Conservation (phyloP, 768 basidiomycete genomes). For the Arthromyces matolae region DNA sequence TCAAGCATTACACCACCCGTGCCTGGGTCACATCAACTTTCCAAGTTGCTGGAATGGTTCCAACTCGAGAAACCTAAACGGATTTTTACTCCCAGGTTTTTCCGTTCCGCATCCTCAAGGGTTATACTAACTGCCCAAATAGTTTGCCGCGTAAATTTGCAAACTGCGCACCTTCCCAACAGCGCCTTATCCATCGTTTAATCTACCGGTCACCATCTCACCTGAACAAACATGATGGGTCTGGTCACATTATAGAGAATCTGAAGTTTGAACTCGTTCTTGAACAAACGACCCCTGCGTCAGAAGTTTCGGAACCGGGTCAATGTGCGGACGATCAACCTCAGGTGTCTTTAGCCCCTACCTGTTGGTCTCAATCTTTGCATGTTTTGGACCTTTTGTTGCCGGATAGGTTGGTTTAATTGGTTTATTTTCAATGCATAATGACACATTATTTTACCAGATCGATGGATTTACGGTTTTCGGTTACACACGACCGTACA, state of each 20-base stretch:
- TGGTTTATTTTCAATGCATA: neutral
- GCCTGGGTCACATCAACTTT: slow-evolving; percentile 35
- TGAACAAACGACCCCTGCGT: slow-evolving; percentile 5
- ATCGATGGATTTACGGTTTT: slow-evolving; percentile 56
- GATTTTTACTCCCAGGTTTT: slow-evolving; percentile 53
- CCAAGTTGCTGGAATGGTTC: slow-evolving; percentile 45
- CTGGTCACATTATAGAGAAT: slow-evolving; percentile 16
- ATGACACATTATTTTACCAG: slow-evolving; percentile 26
- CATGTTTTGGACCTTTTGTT: slow-evolving; percentile 46
- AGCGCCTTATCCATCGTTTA: slow-evolving; percentile 42
- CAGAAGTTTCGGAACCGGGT: no score
- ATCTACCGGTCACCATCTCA: slow-evolving; percentile 41
- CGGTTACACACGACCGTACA: slow-evolving; percentile 30
- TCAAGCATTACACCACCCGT: slow-evolving; percentile 46
- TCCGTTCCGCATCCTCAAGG: neutral
- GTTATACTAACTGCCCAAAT: neutral
- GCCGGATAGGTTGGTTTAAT: slow-evolving; percentile 47
- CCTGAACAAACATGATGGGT: neutral
- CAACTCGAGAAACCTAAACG: slow-evolving; percentile 24
- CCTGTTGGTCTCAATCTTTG: slow-evolving; percentile 35
- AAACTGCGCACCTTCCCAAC: slow-evolving; percentile 25
- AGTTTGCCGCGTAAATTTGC: slow-evolving; percentile 39
- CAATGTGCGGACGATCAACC: no score
- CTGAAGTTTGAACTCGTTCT: slow-evolving; percentile 41
- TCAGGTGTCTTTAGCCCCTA: slow-evolving; percentile 12